Evolutionary conservation across 2,329 filamentous ascomycete genomes (phyloP), one percentile per base, ranked within the genome.

Genomic region (Hypoxylon sp.): DNA sequence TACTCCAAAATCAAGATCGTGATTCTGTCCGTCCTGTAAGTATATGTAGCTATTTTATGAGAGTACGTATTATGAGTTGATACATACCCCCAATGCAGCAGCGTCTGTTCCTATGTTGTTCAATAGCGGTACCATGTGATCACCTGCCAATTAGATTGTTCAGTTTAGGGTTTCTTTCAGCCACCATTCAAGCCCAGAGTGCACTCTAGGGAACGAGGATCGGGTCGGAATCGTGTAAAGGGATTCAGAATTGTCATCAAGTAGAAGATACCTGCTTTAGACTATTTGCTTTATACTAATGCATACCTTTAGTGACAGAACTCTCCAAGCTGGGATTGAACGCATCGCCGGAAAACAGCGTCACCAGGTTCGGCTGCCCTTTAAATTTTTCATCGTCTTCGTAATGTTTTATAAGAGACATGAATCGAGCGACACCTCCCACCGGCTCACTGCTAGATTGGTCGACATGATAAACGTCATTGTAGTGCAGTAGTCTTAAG

Each of bases 401-500:
- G 76, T 97, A 97, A 78, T 94, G 86, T 65, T 93, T 90, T 71
- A 91, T 85, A 25, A 96, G 82, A 2, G 90, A 91, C 77, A 96
- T 90, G 80, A 98, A 97, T 51, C 94, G 87, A 30, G 92, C 85
- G 45, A 92, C 86, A 17, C 94, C 94, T 28, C 94, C 94, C 1
- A 94, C 89, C 0, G 94, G 94, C 76, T 97, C 93, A 14, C 91
- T 89, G 25, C 92, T 94, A 1, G 85, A 84, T 1, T 81, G 77
- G 72, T 97, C 93, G 59, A 97, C 87, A 75, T 97, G 94, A 79
- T 97, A 97, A 66, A 97, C 94, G 80, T 98, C 94, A 80, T 97
- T 97, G 84, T 91, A 97, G 81, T 97, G 94, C 32, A 97, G 78
- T 60, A 97, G 80, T n/a, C 94, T 89, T 55, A 97, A 81, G 77